phyloP scores from a whole-genome alignment of 208 protist genomes.

The Leishmania braziliensis region DNA sequence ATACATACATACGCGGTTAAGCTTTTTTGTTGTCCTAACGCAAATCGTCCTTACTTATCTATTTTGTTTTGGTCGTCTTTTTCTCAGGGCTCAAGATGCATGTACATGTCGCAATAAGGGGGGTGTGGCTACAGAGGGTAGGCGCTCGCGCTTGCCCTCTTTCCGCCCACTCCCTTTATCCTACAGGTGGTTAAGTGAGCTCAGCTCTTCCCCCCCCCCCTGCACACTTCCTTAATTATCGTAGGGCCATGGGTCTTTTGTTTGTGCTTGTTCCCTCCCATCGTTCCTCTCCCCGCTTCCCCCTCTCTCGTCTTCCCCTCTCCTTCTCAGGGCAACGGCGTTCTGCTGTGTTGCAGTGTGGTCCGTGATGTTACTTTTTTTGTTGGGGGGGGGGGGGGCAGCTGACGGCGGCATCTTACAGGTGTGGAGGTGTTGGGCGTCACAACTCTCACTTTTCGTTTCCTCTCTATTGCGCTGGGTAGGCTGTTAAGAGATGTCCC shows the following conservation, averaged over 20 bases:
- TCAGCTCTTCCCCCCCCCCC: too few species aligned
- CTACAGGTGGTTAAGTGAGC: too few species aligned
- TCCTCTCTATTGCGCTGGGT: too few species aligned
- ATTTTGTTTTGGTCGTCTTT: neutral
- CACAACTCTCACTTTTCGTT: too few species aligned
- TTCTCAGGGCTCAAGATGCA: neutral
- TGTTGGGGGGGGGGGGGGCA: neutral
- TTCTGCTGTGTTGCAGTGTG: neutral
- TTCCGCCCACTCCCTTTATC: neutral
- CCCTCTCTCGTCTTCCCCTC: neutral
- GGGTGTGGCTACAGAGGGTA: neutral
- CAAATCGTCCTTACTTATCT: neutral
- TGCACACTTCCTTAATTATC: neutral
- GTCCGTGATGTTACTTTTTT: neutral
- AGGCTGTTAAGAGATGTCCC: too few species aligned
- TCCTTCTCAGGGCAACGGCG: neutral
- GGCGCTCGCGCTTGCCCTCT: neutral
- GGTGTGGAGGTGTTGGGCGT: too few species aligned
- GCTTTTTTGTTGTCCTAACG: neutral
- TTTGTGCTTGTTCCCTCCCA: constrained; percentile 1
- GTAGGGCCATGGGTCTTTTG: neutral
- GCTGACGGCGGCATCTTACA: neutral
- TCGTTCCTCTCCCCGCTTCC: neutral
- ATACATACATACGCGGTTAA: neutral
- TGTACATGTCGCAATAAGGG: neutral